A percentile compares a stretch with the other conserved stretches of the same genome.
phyloP scores from a whole-genome alignment of 2,329 filamentous ascomycete species.

The Reticulascus tulasneorum region DNA sequence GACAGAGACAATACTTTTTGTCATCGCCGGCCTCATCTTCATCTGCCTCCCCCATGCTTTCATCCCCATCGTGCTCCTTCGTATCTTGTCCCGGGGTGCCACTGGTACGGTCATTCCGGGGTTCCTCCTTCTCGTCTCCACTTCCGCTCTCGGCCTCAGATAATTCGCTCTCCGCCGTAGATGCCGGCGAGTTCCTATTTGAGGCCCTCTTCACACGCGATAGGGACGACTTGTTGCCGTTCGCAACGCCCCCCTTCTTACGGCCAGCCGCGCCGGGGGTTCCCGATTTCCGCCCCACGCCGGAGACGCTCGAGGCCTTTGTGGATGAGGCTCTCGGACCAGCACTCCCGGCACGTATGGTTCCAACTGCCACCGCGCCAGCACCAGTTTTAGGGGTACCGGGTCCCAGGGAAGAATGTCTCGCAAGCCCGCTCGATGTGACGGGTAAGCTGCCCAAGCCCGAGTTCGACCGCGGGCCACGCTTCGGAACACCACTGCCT shows the following conservation, averaged over 20 bases:
- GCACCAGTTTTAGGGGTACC: conserved; percentile 52
- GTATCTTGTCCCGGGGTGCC: conserved; percentile 24
- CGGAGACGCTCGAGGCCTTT: conserved; percentile 36
- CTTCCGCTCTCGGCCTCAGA: conserved; percentile 59
- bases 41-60: conserved; percentile 50
- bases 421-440: conserved; percentile 55
- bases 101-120: conserved; percentile 14
- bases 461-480: conserved; percentile 44
- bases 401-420: conserved; percentile 60
- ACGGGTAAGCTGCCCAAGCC: conserved; percentile 43
- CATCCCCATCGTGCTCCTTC: conserved; percentile 44
- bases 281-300: conserved; percentile 43
- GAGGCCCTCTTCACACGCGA: conserved; percentile 58
- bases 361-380: conserved; percentile 26
- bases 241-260: conserved; percentile 38
- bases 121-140: conserved; percentile 44
- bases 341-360: conserved; percentile 53
- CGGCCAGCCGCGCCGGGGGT: conserved; percentile 39
- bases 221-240: conserved; percentile 53
- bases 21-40: conserved; percentile 72
- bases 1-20: conserved; percentile 79
- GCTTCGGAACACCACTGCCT: conserved; percentile 44
- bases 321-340: conserved; percentile 49
- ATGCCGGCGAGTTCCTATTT: conserved; percentile 58
- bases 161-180: conserved; percentile 60